Percentiles rank a stretch among this genome's conserved stretches.
These are phyloP conservation scores for Calonectria ilicicola DNA, from an alignment of 2,329 filamentous ascomycete genomes.

Conservation along the genomic window DNA sequence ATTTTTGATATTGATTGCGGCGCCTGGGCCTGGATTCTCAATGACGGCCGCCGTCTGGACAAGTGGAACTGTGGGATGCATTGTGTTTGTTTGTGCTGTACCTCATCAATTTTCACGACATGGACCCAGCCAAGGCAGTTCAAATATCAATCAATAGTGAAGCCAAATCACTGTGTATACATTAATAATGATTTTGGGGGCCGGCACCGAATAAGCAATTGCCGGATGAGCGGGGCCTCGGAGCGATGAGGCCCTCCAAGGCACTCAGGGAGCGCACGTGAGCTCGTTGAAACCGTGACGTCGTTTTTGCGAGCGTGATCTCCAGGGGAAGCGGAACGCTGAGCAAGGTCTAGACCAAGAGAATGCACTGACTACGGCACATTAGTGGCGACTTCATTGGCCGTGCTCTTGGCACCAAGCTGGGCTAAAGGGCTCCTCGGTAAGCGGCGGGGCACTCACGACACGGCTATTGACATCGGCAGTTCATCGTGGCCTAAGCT, in stretches of 20 bases:
- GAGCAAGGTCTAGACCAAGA: background rate
- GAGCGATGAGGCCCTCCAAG: background rate
- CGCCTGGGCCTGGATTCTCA: conserved; percentile 24
- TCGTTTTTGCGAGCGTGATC: background rate
- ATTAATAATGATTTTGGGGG: background rate
- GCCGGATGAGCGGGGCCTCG: conserved; percentile 3
- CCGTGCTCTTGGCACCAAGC: background rate
- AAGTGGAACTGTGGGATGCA: background rate
- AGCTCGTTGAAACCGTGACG: background rate
- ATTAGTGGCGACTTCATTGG: background rate
- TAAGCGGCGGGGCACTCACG: background rate
- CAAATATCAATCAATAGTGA: background rate
- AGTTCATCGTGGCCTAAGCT: background rate
- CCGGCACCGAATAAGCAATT: background rate
- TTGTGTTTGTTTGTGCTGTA: background rate
- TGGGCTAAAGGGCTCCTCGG: background rate
- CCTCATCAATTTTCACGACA: background rate
- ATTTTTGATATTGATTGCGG: conserved; percentile 5
- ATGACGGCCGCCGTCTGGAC: conserved; percentile 33
- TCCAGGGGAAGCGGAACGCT: background rate
- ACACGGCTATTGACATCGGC: conserved; percentile 9
- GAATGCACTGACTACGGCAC: background rate
- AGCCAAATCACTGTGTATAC: background rate
- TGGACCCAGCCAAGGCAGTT: background rate
- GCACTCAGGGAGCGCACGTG: background rate